Base-by-base conservation (phyloP, 257 asterid genomes). In the Gentiana dahurica region DNA sequence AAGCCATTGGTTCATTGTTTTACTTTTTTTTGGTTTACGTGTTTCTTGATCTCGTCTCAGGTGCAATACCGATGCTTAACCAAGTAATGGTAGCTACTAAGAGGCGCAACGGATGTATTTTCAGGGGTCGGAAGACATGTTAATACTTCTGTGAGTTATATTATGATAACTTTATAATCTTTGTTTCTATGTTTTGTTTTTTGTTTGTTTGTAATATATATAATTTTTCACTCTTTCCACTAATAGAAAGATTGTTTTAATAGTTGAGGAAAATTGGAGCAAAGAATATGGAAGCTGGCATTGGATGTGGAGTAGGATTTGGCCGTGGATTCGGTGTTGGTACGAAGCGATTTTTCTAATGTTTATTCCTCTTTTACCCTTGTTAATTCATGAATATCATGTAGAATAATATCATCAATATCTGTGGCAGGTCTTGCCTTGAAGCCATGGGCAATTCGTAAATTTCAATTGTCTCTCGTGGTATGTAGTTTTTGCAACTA, bases 51-150 rank as follows among this genome's bases (percentile, higher is more conserved):
- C 46, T 36, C 47, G 38, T 73, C 54, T 65, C 76, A 90, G 98
- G 95, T 65, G 89, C 94, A 54, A 78, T 91, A 67, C 98, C 97
- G 36, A 81, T 91, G 68, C 73, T 91, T 68, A 82, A 78, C 70
- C 85, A 85, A 87, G 90, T 87, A 41, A 83, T 85, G 95, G 51
- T 57, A 62, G 98, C 96, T 45, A 66, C 96, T 48, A 83, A 83
- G 98, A 72, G 98, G 98, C 5, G 98, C 98, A 63, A 83, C 97
- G 34, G 94, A 91, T 83, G 97, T 88, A 1, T 87, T 91, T 67
- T 91, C 97, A 64, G 89, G 90, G 38, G 82, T 87, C 59, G 95
- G 87, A 71, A 73, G 92, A 53, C 88, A 83, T 68, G 79, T 85
- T 71, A 91, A 83, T 75, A 71, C 48, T 64, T 70, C 90, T 44